Conservation (phyloP, 2,329 filamentous ascomycete species). For the Trichoderma atroviride region DNA sequence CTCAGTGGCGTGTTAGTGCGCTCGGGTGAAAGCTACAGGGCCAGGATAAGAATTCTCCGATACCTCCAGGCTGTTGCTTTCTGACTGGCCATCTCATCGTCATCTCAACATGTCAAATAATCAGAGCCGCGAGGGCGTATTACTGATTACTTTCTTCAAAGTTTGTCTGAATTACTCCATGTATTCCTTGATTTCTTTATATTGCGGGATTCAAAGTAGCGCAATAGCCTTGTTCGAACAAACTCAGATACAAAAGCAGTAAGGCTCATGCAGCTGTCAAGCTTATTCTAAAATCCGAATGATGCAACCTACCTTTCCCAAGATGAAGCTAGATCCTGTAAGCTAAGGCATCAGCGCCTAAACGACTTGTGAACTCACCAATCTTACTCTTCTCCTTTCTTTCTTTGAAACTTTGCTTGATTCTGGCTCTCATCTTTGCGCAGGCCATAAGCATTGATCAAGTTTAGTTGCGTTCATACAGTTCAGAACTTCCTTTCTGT, state of each 20-base stretch:
- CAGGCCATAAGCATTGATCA: not conserved
- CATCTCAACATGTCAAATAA: not conserved
- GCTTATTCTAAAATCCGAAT: not conserved
- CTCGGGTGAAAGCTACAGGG: not conserved
- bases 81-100: not conserved
- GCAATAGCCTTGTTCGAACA: not conserved
- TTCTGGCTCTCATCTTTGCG: not conserved
- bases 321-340: not conserved
- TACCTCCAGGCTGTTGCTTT: not conserved
- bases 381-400: not conserved
- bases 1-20: slow-evolving; percentile 8
- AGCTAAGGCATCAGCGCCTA: not conserved
- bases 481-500: not conserved
- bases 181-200: not conserved
- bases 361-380: not conserved
- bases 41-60: not conserved
- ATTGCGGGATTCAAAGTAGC: not conserved
- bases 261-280: not conserved
- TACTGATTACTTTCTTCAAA: not conserved
- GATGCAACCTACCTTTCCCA: not conserved
- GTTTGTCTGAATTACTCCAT: not conserved
- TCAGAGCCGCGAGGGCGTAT: not conserved
- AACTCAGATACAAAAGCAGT: not conserved
- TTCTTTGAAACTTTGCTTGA: not conserved
- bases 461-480: too few species aligned